Evolutionary conservation across 306 rosid genomes (phyloP).

Genomic region (Glycine tomentella): DNA sequence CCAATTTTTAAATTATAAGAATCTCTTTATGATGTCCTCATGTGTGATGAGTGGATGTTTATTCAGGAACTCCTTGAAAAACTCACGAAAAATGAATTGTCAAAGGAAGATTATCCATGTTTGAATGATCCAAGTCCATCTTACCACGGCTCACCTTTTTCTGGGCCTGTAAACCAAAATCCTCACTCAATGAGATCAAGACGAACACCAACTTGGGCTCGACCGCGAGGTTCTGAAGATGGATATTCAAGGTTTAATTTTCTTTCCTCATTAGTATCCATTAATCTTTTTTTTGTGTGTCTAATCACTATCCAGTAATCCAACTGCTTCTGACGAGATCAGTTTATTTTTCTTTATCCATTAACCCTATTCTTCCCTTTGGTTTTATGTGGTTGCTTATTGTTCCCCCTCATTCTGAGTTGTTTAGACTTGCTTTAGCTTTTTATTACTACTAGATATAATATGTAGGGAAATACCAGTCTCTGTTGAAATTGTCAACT

Average conservation of each 20-base stretch:
- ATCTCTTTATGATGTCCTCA: conserved; percentile 1
- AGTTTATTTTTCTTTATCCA: too few species aligned
- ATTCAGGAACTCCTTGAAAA: conserved; percentile 90
- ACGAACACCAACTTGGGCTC: conserved; percentile 91
- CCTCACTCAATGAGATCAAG: conserved; percentile 94
- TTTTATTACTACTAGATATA: neutral
- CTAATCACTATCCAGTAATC: too few species aligned
- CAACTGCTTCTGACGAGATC: too few species aligned
- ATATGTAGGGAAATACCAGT: conserved; percentile 20
- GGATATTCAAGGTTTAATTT: conserved; percentile 86
- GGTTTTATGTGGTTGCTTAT: neutral
- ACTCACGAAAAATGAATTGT: conserved; percentile 73
- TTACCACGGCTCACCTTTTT: conserved; percentile 66
- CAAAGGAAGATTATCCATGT: conserved; percentile 95
- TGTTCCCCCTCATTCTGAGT: conserved; percentile 13
- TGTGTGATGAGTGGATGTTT: conserved; percentile 31
- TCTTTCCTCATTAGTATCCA: neutral
- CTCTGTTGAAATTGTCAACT: conserved; percentile 12
- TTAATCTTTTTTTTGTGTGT: too few species aligned
- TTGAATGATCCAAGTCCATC: conserved; percentile 87
- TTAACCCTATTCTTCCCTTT: conserved; percentile 2
- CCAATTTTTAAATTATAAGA: neutral
- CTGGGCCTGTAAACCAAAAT: conserved; percentile 56
- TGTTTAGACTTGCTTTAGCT: conserved; percentile 20
- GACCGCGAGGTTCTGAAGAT: conserved; percentile 90